Evolutionary conservation across 805 yeast genomes (phyloP).

Genomic region (Saturnispora galanensis): DNA sequence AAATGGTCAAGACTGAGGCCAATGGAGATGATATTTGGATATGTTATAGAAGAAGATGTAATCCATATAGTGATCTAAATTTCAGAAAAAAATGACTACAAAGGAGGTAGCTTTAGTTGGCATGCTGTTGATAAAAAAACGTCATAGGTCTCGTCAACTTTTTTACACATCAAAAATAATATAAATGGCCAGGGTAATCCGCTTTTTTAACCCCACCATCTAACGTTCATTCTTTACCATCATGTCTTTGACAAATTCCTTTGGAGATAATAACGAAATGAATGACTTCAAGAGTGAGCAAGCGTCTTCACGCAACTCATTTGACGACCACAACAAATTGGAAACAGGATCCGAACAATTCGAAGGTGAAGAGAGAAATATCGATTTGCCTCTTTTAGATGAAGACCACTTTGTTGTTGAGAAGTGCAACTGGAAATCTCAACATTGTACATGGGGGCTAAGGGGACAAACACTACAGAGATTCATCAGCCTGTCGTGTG

Average conservation of each 20-base stretch:
- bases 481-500: constrained; percentile 48
- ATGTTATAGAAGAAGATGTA: too few species aligned
- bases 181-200: not conserved
- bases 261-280: not conserved
- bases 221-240: not conserved
- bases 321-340: not conserved
- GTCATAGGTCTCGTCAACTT: too few species aligned
- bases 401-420: constrained; percentile 3
- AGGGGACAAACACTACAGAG: constrained; percentile 43
- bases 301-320: too few species aligned
- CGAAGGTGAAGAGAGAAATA: constrained; percentile 3
- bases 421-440: constrained; percentile 5
- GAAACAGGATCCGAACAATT: constrained; percentile 2
- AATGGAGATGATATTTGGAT: too few species aligned
- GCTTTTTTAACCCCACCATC: not conserved
- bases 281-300: too few species aligned
- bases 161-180: too few species aligned
- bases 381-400: constrained; percentile 1
- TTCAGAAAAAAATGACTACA: too few species aligned
- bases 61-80: too few species aligned
- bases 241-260: constrained; percentile 1
- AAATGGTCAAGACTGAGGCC: too few species aligned
- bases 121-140: too few species aligned
- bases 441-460: constrained; percentile 41
- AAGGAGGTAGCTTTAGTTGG: too few species aligned